These are phyloP conservation scores for Stagonosporopsis vannaccii DNA, from an alignment of 2,329 filamentous ascomycete genomes.

Conservation along the genomic window DNA sequence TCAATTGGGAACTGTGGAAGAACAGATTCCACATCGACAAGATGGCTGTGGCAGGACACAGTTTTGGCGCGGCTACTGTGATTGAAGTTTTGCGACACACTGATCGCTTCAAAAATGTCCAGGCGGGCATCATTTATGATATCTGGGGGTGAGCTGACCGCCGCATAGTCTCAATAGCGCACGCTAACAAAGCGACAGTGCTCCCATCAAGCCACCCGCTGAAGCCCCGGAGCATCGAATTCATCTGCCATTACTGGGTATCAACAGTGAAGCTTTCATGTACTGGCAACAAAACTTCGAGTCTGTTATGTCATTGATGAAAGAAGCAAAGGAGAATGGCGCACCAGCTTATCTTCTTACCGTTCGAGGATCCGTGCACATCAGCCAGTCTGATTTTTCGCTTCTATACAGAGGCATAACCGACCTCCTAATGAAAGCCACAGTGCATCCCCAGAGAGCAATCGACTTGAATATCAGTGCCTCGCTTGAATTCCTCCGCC, in stretches of 20 bases:
- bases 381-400: slow-evolving; percentile 72
- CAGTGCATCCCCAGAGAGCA: slow-evolving; percentile 68
- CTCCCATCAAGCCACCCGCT: slow-evolving; percentile 53
- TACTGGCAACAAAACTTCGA: slow-evolving; percentile 72
- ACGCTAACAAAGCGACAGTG: slow-evolving; percentile 44
- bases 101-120: slow-evolving; percentile 63
- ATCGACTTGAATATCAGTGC: slow-evolving; percentile 70
- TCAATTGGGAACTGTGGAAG: slow-evolving; percentile 66
- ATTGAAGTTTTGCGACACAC: slow-evolving; percentile 65
- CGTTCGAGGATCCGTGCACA: slow-evolving; percentile 67
- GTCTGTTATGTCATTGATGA: slow-evolving; percentile 63
- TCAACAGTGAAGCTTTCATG: slow-evolving; percentile 74
- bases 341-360: slow-evolving; percentile 57
- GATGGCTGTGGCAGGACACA: slow-evolving; percentile 70
- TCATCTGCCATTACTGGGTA: slow-evolving; percentile 65
- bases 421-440: slow-evolving; percentile 66
- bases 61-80: slow-evolving; percentile 70
- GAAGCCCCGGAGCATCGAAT: slow-evolving; percentile 57
- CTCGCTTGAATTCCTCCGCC: slow-evolving; percentile 67
- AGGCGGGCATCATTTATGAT: slow-evolving; percentile 71
- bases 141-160: slow-evolving; percentile 60
- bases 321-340: slow-evolving; percentile 61
- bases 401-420: slow-evolving; percentile 68
- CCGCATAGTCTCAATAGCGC: neutral
- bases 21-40: slow-evolving; percentile 62